phyloP scores from a whole-genome alignment of 441 rosid genomes.

The Corymbia calophylla region DNA sequence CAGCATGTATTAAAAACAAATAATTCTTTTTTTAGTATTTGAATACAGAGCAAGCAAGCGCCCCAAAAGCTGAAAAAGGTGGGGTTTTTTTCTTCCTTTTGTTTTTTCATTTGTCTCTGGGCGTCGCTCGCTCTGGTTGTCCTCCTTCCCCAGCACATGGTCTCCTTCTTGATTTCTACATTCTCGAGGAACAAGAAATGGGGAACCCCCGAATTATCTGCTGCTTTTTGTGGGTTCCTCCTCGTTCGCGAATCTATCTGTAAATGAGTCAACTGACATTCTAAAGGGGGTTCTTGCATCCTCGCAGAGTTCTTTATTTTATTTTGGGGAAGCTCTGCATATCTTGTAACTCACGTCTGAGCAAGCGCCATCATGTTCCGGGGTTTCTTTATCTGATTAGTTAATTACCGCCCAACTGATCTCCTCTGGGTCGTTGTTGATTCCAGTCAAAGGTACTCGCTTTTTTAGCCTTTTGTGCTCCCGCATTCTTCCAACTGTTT shows the following conservation, averaged over 20 bases:
- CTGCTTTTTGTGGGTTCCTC: neutral
- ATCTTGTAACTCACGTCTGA: neutral
- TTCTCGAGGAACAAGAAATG: neutral
- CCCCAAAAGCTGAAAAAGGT: neutral
- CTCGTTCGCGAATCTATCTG: neutral
- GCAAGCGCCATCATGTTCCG: neutral
- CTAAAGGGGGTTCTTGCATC: neutral
- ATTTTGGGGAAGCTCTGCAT: neutral
- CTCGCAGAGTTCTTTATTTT: neutral
- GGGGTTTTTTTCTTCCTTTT: neutral
- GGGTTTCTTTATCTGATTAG: neutral
- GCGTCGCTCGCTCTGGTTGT: neutral
- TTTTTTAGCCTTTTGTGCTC: conserved; percentile 14
- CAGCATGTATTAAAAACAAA: neutral
- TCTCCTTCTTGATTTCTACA: neutral
- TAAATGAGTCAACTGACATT: neutral
- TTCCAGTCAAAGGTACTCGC: conserved; percentile 33
- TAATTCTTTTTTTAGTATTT: neutral
- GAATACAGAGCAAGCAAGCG: neutral
- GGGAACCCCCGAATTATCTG: neutral
- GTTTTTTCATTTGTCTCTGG: neutral
- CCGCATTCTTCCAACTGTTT: neutral
- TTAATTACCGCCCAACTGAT: conserved; percentile 5
- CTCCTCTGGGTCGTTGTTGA: conserved; percentile 1
- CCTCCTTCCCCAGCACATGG: neutral